phyloP scores from a whole-genome alignment of 768 basidiomycete genomes.

The Xerocomus brunneocitrinus region DNA sequence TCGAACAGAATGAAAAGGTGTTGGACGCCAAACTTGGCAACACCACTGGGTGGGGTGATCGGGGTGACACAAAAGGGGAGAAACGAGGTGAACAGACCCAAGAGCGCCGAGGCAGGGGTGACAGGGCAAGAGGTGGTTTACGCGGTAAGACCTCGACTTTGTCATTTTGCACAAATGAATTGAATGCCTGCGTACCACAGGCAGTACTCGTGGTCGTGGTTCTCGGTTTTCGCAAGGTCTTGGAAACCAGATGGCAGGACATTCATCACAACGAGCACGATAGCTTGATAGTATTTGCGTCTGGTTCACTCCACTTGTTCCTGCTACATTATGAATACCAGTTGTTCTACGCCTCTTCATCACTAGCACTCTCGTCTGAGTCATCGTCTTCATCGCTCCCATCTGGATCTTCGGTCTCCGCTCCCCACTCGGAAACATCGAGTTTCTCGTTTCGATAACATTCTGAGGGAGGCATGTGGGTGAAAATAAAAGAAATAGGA shows the following conservation, averaged over 20 bases:
- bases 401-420: slow-evolving; percentile 26
- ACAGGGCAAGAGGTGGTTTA: slow-evolving; percentile 48
- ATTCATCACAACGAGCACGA: slow-evolving; percentile 19
- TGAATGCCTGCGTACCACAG: slow-evolving; percentile 27
- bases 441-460: slow-evolving; percentile 52
- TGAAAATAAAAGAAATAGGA: background rate
- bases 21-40: slow-evolving; percentile 81
- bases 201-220: slow-evolving; percentile 68
- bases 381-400: slow-evolving; percentile 21
- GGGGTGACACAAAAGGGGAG: slow-evolving; percentile 55
- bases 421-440: slow-evolving; percentile 54
- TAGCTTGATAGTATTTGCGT: slow-evolving; percentile 7
- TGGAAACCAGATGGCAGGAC: slow-evolving; percentile 69
- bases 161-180: background rate
- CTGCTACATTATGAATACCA: background rate
- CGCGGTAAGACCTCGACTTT: slow-evolving; percentile 43
- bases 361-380: slow-evolving; percentile 6
- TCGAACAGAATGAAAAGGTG: slow-evolving; percentile 90
- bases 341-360: slow-evolving; percentile 7
- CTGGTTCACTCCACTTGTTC: slow-evolving; percentile 1
- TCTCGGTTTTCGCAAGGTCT: slow-evolving; percentile 80
- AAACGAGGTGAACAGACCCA: slow-evolving; percentile 77
- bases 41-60: slow-evolving; percentile 48
- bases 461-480: slow-evolving; percentile 34
- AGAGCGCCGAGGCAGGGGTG: slow-evolving; percentile 72